A percentile compares a stretch with the other conserved stretches of the same genome.
Evolutionary conservation across 1,284 basidiomycete genomes (phyloP).

Genomic region (Heterobasidion parviporum): DNA sequence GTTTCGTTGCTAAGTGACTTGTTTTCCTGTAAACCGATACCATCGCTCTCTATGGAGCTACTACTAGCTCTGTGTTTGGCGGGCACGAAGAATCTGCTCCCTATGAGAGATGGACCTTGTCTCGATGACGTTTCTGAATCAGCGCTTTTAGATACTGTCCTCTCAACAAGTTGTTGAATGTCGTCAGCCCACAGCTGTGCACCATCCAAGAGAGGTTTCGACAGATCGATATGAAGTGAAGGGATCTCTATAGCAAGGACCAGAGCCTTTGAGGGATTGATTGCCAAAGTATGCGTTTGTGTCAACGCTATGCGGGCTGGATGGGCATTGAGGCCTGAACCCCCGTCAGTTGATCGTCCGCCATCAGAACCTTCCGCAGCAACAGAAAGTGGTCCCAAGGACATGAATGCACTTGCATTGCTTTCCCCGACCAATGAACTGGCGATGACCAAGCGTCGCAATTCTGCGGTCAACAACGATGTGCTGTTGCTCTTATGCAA

Average conservation of each 20-base stretch:
- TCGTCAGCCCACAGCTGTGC: constrained; percentile 87
- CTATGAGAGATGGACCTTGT: constrained; percentile 67
- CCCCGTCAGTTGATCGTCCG: not conserved
- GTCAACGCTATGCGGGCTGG: not conserved
- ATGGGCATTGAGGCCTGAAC: not conserved
- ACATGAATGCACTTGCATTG: constrained; percentile 21
- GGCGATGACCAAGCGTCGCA: constrained; percentile 39
- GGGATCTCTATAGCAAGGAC: constrained; percentile 55
- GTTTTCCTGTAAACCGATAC: constrained; percentile 12
- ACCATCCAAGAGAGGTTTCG: constrained; percentile 61
- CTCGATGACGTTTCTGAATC: constrained; percentile 31
- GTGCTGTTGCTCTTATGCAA: constrained; percentile 7
- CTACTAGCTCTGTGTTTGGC: constrained; percentile 34
- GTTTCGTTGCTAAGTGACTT: constrained; percentile 31
- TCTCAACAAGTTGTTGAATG: constrained; percentile 57
- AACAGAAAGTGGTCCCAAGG: constrained; percentile 16
- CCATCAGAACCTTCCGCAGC: not conserved
- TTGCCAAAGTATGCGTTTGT: not conserved
- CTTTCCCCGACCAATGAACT: constrained; percentile 29
- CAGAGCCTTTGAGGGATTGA: constrained; percentile 18
- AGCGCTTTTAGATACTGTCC: constrained; percentile 7
- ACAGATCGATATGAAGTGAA: constrained; percentile 52
- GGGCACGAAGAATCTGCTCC: constrained; percentile 73
- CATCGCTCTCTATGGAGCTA: constrained; percentile 20
- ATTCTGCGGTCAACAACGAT: constrained; percentile 26